Evolutionary conservation across 2,329 filamentous ascomycete genomes (phyloP).

Genomic region (Elsinoe ampelina): DNA sequence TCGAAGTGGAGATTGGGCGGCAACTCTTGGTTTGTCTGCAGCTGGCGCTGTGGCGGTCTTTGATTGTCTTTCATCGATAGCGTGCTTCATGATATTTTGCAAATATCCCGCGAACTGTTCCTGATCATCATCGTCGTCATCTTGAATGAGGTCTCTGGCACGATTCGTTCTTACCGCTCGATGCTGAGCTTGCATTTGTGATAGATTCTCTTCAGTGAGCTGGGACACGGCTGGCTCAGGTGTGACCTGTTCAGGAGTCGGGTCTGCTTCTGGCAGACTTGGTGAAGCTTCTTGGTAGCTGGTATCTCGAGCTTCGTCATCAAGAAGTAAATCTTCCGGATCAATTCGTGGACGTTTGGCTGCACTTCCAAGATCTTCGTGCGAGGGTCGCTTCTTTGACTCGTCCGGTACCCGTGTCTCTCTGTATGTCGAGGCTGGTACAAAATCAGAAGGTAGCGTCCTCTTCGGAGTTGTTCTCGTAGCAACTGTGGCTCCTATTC

Average conservation of each 20-base stretch:
- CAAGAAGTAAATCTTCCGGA: too few species aligned
- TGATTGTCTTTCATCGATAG: background rate
- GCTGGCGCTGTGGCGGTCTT: background rate
- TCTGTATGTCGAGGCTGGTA: too few species aligned
- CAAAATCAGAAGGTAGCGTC: too few species aligned
- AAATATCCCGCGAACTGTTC: conserved; percentile 21
- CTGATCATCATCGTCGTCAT: conserved; percentile 25
- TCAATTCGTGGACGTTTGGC: too few species aligned
- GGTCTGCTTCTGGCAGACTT: background rate
- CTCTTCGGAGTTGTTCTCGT: background rate
- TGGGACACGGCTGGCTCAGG: background rate
- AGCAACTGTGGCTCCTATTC: too few species aligned
- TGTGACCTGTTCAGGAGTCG: background rate
- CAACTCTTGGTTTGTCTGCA: background rate
- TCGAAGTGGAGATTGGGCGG: background rate
- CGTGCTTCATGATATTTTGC: conserved; percentile 13
- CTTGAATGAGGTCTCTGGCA: conserved; percentile 23
- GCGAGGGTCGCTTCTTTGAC: too few species aligned
- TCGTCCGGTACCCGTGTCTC: too few species aligned
- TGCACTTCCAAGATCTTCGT: too few species aligned
- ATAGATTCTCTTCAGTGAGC: conserved; percentile 27
- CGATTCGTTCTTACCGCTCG: conserved; percentile 14
- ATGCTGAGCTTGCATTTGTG: conserved; percentile 24
- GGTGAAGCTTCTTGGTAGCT: too few species aligned
- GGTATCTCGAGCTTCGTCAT: too few species aligned